A percentile compares a stretch with the other conserved stretches of the same genome.
phyloP scores from a whole-genome alignment of 1,284 basidiomycete genomes.

The Athelia sp. region DNA sequence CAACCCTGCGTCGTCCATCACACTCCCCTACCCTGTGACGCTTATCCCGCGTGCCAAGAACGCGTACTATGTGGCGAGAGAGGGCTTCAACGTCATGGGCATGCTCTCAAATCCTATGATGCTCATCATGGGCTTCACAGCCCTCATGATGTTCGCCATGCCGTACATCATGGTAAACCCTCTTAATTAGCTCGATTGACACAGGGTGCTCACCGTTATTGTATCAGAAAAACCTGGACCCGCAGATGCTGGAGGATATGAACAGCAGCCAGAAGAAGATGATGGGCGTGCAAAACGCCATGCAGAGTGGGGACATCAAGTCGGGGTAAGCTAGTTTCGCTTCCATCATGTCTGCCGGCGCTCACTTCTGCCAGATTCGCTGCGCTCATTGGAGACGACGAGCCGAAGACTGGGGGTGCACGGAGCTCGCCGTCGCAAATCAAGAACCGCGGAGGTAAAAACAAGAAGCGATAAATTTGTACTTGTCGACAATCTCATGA shows the following conservation, averaged over 20 bases:
- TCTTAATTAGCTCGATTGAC: neutral
- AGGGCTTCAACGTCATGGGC: constrained; percentile 70
- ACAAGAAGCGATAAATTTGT: constrained; percentile 20
- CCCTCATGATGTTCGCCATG: constrained; percentile 68
- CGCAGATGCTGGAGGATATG: constrained; percentile 69
- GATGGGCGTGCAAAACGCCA: constrained; percentile 49
- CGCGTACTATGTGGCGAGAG: constrained; percentile 62
- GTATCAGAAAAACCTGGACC: constrained; percentile 72
- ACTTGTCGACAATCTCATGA: neutral
- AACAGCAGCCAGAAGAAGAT: constrained; percentile 64
- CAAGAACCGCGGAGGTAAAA: constrained; percentile 21
- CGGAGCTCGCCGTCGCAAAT: constrained; percentile 18
- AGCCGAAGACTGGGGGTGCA: constrained; percentile 11
- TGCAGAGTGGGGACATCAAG: constrained; percentile 55
- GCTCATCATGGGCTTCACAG: constrained; percentile 74
- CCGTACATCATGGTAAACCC: constrained; percentile 72
- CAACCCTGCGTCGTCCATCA: constrained; percentile 48
- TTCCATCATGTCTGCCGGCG: neutral
- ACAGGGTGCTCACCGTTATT: constrained; percentile 2
- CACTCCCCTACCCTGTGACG: constrained; percentile 64
- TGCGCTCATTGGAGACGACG: constrained; percentile 17
- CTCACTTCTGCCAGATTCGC: constrained; percentile 31
- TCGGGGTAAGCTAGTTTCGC: constrained; percentile 37
- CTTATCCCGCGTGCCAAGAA: constrained; percentile 50
- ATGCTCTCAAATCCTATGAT: constrained; percentile 90